Evolutionary conservation across 2,329 filamentous ascomycete genomes (phyloP).

Genomic region (Colletotrichum lini): DNA sequence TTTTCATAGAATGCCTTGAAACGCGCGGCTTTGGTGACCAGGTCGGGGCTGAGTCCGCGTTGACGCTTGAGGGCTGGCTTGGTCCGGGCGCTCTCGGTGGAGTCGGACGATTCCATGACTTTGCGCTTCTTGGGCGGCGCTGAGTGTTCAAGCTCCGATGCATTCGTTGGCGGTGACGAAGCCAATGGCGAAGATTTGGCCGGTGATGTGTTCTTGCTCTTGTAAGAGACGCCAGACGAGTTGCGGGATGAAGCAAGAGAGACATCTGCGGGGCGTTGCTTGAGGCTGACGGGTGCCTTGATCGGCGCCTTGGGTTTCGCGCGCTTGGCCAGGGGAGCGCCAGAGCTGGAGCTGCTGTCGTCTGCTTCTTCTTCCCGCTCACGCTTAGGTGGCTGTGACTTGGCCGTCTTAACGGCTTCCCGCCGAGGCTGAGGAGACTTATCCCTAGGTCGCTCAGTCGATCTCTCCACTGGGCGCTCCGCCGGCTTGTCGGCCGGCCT

Average conservation of each 20-base stretch:
- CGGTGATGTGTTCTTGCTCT: conserved; percentile 66
- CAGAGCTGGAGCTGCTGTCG: conserved; percentile 72
- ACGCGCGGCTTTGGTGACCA: conserved; percentile 66
- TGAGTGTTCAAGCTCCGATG: conserved; percentile 70
- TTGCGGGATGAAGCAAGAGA: conserved; percentile 62
- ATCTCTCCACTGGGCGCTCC: conserved; percentile 37
- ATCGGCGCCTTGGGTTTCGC: conserved; percentile 64
- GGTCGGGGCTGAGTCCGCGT: conserved; percentile 58
- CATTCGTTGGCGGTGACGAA: conserved; percentile 76
- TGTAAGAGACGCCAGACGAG: conserved; percentile 58
- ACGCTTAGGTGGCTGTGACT: conserved; percentile 62
- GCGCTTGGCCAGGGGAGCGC: conserved; percentile 71
- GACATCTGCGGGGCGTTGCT: conserved; percentile 64
- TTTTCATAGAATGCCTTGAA: conserved; percentile 71
- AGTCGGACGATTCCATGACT: conserved; percentile 45
- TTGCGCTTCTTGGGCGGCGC: conserved; percentile 62
- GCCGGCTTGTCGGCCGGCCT: conserved; percentile 45
- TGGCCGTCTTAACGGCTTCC: conserved; percentile 51
- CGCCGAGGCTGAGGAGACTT: conserved; percentile 42
- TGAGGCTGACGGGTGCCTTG: conserved; percentile 50
- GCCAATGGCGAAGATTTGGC: conserved; percentile 76
- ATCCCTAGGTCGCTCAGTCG: conserved; percentile 47
- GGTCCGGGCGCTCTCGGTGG: conserved; percentile 37
- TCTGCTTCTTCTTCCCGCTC: conserved; percentile 64
- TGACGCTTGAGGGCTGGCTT: conserved; percentile 54